phyloP scores from a whole-genome alignment of 2,329 filamentous ascomycete species.

The Penicillium italicum region DNA sequence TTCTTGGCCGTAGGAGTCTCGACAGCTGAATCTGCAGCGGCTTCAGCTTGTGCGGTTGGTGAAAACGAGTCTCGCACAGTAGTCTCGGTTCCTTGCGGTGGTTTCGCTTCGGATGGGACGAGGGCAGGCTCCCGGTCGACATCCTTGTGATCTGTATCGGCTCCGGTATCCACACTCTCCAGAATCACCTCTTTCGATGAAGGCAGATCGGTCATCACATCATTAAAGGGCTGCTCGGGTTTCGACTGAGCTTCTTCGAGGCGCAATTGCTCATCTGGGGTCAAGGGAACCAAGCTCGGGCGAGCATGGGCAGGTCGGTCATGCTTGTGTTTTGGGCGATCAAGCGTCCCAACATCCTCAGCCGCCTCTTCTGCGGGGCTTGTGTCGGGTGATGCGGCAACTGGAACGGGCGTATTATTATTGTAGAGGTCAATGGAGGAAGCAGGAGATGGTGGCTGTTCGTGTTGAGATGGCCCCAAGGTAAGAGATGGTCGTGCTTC shows the following conservation, averaged over 20 bases:
- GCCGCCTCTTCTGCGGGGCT: slow-evolving; percentile 64
- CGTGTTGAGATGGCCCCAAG: slow-evolving; percentile 26
- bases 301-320: slow-evolving; percentile 24
- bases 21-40: slow-evolving; percentile 10
- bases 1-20: slow-evolving; percentile 20
- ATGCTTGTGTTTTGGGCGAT: slow-evolving; percentile 31
- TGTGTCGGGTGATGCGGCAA: slow-evolving; percentile 67
- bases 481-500: slow-evolving; percentile 29
- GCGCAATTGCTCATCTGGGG: slow-evolving; percentile 58
- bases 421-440: slow-evolving; percentile 69
- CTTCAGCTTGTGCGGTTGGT: slow-evolving; percentile 14
- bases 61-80: slow-evolving; percentile 13
- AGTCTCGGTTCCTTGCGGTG: slow-evolving; percentile 10
- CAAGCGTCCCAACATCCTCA: slow-evolving; percentile 43
- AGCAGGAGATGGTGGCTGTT: slow-evolving; percentile 49
- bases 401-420: slow-evolving; percentile 66
- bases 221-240: slow-evolving; percentile 25
- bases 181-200: slow-evolving; percentile 28
- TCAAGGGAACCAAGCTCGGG: slow-evolving; percentile 42
- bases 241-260: slow-evolving; percentile 53
- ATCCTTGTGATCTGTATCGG: slow-evolving; percentile 20
- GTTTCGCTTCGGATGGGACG: slow-evolving; percentile 12
- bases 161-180: slow-evolving; percentile 19
- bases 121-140: slow-evolving; percentile 14
- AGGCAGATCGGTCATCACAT: slow-evolving; percentile 6